A percentile compares a stretch with the other conserved stretches of the same genome.
Evolutionary conservation across 2,329 filamentous ascomycete species (phyloP).

Genomic region (Alternaria panax): DNA sequence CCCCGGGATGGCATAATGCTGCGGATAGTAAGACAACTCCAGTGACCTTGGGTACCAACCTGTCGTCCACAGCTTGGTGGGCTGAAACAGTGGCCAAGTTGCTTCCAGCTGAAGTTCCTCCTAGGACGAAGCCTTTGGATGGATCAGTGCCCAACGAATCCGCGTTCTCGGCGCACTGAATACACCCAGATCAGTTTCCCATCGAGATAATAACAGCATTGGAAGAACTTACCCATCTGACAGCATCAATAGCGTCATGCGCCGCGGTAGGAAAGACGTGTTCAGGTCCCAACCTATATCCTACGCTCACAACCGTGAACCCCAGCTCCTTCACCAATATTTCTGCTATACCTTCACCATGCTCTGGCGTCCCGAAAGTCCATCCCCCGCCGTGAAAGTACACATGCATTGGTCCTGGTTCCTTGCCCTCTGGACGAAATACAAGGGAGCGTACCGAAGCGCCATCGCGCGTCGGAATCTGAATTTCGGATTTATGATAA

Average conservation of each 20-base stretch:
- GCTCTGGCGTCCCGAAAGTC: too few species aligned
- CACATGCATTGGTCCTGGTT: too few species aligned
- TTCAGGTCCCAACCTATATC: background rate
- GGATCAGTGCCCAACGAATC: background rate
- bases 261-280: background rate
- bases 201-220: too few species aligned
- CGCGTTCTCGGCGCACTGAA: background rate
- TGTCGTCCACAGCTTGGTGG: constrained; percentile 26
- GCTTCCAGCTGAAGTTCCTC: background rate
- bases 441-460: background rate
- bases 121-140: background rate
- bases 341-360: too few species aligned
- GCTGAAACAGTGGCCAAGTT: constrained; percentile 4
- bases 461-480: background rate
- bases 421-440: background rate
- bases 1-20: too few species aligned
- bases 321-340: too few species aligned
- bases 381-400: too few species aligned
- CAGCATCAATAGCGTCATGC: constrained; percentile 1
- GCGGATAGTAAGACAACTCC: too few species aligned
- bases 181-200: too few species aligned
- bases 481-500: background rate
- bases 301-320: too few species aligned
- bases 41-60: too few species aligned
- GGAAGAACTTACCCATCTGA: background rate